Conservation (phyloP, 257 asterid genomes). For the Jasminum sambac region DNA sequence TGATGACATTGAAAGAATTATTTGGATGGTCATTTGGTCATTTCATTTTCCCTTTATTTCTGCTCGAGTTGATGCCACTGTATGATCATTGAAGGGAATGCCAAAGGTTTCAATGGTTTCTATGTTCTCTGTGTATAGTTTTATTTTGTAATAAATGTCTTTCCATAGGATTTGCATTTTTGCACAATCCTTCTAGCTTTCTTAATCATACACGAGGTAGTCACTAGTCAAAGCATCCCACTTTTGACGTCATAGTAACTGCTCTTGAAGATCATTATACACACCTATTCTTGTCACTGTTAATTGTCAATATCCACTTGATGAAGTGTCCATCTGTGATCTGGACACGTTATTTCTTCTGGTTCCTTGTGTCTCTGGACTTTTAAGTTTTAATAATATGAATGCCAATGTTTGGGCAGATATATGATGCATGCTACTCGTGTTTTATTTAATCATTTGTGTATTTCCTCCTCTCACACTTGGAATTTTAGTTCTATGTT, state of each 20-base stretch:
- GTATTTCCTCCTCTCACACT: too few species aligned
- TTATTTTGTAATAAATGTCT: not conserved
- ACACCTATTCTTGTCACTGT: not conserved
- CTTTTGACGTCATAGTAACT: not conserved
- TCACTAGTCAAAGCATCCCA: not conserved
- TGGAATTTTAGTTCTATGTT: too few species aligned
- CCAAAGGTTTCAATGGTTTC: not conserved
- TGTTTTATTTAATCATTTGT: too few species aligned
- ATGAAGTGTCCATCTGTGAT: too few species aligned
- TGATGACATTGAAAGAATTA: not conserved
- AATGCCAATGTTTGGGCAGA: too few species aligned
- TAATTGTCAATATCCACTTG: not conserved
- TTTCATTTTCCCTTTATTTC: not conserved
- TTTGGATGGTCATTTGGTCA: not conserved
- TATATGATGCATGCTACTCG: too few species aligned
- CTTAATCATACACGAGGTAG: not conserved
- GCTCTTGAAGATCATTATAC: not conserved
- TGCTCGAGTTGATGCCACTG: not conserved
- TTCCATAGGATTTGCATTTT: not conserved
- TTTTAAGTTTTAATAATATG: too few species aligned
- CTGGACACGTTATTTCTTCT: too few species aligned
- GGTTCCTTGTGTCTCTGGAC: too few species aligned
- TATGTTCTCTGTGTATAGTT: not conserved
- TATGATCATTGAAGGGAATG: not conserved
- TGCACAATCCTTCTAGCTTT: not conserved